These are phyloP conservation scores for Colletotrichum endophyticum DNA, from an alignment of 2,329 filamentous ascomycete genomes.

Conservation along the genomic window DNA sequence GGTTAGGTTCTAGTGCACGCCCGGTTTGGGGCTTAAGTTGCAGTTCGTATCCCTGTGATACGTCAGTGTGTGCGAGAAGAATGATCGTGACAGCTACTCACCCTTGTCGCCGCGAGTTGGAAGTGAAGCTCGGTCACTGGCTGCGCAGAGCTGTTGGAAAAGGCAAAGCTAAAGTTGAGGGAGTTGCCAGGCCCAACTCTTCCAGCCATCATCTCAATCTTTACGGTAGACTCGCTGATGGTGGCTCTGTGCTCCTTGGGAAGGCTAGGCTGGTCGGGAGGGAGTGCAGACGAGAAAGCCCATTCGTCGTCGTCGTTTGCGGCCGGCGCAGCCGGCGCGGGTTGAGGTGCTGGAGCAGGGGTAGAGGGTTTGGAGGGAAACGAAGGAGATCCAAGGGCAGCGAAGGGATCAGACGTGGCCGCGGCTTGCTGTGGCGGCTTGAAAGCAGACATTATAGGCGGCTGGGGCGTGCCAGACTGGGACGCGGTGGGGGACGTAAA, in stretches of 20 bases:
- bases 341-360: conserved; percentile 35
- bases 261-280: conserved; percentile 56
- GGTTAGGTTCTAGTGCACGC: conserved; percentile 75
- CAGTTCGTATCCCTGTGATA: conserved; percentile 74
- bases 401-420: conserved; percentile 48
- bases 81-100: conserved; percentile 40
- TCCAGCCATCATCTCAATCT: conserved; percentile 75
- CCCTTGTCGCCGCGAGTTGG: conserved; percentile 92
- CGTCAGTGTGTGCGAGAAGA: conserved; percentile 14
- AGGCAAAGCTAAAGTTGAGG: conserved; percentile 76
- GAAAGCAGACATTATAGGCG: conserved; percentile 49
- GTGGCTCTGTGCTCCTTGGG: conserved; percentile 67
- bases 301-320: conserved; percentile 84
- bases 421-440: conserved; percentile 46
- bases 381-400: conserved; percentile 45
- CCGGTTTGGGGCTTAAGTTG: conserved; percentile 86
- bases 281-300: conserved; percentile 89
- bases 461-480: conserved; percentile 59
- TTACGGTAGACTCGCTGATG: conserved; percentile 73
- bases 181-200: conserved; percentile 60
- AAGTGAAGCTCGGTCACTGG: conserved; percentile 83
- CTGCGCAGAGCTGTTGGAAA: conserved; percentile 79
- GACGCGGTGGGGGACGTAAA: conserved; percentile 59
- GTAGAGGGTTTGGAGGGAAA: conserved; percentile 41
- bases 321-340: conserved; percentile 30